Base-by-base conservation (phyloP, 1,284 basidiomycete species). In the Austroboletus novae-zelandiae region DNA sequence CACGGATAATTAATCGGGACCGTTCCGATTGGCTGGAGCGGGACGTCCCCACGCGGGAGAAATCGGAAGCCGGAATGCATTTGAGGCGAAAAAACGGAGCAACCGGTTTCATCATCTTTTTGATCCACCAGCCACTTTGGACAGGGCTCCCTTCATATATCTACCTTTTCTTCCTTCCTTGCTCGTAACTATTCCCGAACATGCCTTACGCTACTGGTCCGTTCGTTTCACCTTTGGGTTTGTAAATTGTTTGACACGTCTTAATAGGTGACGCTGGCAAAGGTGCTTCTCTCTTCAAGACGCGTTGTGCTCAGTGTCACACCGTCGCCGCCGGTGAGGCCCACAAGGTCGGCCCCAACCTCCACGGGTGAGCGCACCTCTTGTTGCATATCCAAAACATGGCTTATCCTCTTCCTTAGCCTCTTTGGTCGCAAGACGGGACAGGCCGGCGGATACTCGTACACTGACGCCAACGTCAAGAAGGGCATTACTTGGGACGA, bases 271-370 rank as follows among this genome's bases (percentile, higher is more conserved):
- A 96, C 77, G 73, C 85, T 65, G 62, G 62, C 56, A 96, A 95
- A 81, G 94, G 94, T 74, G 94, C 94, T 68, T 75, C 78, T 71
- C 86, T 94, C 69, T 94, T 94, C 86, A 93, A 92, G 83, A 96
- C 93, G 61, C 92, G 95, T 59, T 99, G 96, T 70, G 93, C 93
- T 53, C 94, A 98, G 73, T 99, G 96, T 79, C 96, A 99, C 76
- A 98, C 94, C 60, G 73, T 91, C 62, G 91, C 79, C 61, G 77
- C 81, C 61, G 90, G 91, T 58, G 95, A 89, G 61, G 77, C 85
- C 43, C 80, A 94, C 78, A 91, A 91, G 77, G 93, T 96, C 58
- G 94, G 94, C 56, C 95, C 95, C 55, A 97, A 97, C 81, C 83
- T 98, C 42, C 86, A 95, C 71, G 95, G 87, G 95, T 86, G 65